phyloP scores from a whole-genome alignment of 257 asterid genomes.

The Nicotiana tabacum region DNA sequence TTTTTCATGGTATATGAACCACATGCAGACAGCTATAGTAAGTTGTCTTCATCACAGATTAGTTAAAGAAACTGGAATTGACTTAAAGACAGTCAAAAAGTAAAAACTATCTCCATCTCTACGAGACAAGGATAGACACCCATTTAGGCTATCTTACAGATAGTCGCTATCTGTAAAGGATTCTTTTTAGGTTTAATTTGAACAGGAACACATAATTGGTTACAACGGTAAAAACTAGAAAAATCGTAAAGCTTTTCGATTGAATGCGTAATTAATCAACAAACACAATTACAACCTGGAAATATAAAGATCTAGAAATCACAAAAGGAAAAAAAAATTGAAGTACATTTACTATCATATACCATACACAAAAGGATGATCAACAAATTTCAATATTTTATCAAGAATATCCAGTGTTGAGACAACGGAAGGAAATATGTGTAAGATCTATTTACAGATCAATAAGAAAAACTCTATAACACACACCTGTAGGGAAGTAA shows the following conservation, averaged over 20 bases:
- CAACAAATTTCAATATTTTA: slow-evolving; percentile 16
- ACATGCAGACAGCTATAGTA: slow-evolving; percentile 9
- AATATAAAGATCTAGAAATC: neutral
- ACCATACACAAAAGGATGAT: slow-evolving; percentile 12
- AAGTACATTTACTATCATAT: slow-evolving; percentile 2
- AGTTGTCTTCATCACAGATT: slow-evolving; percentile 7
- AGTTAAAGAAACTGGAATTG: slow-evolving; percentile 19
- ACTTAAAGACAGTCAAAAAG: slow-evolving; percentile 37
- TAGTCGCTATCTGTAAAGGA: slow-evolving; percentile 43
- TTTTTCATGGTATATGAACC: neutral
- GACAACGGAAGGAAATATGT: slow-evolving; percentile 27
- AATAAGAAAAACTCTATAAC: slow-evolving; percentile 39
- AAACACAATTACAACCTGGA: slow-evolving; percentile 28
- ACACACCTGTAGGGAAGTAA: slow-evolving; percentile 33
- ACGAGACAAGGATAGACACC: slow-evolving; percentile 40
- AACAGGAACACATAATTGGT: neutral
- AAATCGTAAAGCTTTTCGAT: slow-evolving; percentile 5
- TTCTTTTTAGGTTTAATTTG: neutral
- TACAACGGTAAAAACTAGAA: slow-evolving; percentile 20
- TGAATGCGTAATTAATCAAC: slow-evolving; percentile 13
- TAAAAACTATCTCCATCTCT: slow-evolving; percentile 39
- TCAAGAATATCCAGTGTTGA: slow-evolving; percentile 39
- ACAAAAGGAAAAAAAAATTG: neutral
- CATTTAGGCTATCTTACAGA: slow-evolving; percentile 26
- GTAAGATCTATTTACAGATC: slow-evolving; percentile 64